phyloP scores from a whole-genome alignment of 139 green algal species.

The Coelastrella sp. region DNA sequence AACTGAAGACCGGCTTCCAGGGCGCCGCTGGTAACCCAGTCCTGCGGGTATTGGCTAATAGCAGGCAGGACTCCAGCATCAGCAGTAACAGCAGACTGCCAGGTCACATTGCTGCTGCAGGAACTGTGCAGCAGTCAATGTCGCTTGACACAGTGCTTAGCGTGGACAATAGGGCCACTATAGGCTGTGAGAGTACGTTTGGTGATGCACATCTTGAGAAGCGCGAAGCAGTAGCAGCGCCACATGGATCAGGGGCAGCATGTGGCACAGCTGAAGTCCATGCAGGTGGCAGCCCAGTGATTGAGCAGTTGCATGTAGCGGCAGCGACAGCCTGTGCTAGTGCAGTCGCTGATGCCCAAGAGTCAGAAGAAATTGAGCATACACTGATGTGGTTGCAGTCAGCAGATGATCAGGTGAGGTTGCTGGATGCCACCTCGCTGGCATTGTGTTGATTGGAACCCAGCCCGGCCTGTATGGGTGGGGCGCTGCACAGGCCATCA shows the following conservation, averaged over 20 bases:
- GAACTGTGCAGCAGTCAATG: not conserved
- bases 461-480: too few relatives aligned
- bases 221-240: too few relatives aligned
- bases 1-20: not conserved
- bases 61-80: not conserved
- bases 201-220: too few relatives aligned
- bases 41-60: not conserved
- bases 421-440: not conserved
- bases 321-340: not conserved
- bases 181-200: too few relatives aligned
- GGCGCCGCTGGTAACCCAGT: not conserved
- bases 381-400: slow-evolving; percentile 19
- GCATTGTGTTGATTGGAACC: not conserved
- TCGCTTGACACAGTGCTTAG: not conserved
- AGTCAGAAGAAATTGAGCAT: slow-evolving; percentile 20
- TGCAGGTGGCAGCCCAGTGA: not conserved
- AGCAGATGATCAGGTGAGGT: not conserved
- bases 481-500: too few relatives aligned
- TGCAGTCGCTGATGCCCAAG: slow-evolving; percentile 19
- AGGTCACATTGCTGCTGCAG: not conserved
- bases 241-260: not conserved
- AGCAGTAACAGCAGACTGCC: not conserved
- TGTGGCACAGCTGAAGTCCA: not conserved
- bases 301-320: slow-evolving; percentile 17
- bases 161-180: too few relatives aligned